These are phyloP conservation scores for Xylaria polymorpha DNA, from an alignment of 2,329 filamentous ascomycete species.

Conservation along the genomic window DNA sequence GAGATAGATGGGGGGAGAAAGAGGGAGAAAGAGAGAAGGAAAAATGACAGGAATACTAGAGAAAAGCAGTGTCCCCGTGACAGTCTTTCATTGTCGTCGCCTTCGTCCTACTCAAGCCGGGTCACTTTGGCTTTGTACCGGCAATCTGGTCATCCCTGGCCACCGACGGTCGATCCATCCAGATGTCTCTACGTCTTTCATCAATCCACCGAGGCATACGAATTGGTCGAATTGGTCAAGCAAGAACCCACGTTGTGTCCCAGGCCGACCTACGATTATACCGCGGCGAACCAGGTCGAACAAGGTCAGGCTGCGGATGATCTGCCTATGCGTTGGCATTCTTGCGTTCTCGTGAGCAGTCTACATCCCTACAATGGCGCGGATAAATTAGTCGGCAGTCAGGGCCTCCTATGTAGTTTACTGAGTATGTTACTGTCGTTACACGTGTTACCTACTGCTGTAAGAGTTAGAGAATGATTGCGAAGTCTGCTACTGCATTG, in stretches of 20 bases:
- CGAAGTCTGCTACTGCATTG: background rate
- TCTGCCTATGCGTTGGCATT: slow-evolving; percentile 39
- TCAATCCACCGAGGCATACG: slow-evolving; percentile 22
- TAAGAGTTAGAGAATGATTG: too few species aligned
- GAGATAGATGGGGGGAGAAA: background rate
- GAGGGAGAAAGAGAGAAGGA: background rate
- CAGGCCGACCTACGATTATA: slow-evolving; percentile 32
- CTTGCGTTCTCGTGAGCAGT: slow-evolving; percentile 39
- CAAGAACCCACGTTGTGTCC: slow-evolving; percentile 30
- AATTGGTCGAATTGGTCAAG: slow-evolving; percentile 24
- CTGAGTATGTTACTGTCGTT: background rate
- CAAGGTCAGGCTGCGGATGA: slow-evolving; percentile 40
- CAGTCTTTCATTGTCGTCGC: slow-evolving; percentile 12
- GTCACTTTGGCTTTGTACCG: slow-evolving; percentile 25
- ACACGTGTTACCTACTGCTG: background rate
- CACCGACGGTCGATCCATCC: slow-evolving; percentile 8
- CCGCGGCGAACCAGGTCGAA: slow-evolving; percentile 24
- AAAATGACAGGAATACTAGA: background rate
- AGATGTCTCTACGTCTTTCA: slow-evolving; percentile 28
- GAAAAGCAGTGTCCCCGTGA: slow-evolving; percentile 24
- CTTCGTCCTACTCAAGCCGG: slow-evolving; percentile 12
- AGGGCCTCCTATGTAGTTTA: slow-evolving; percentile 20
- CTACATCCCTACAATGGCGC: slow-evolving; percentile 28
- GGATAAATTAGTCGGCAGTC: slow-evolving; percentile 35
- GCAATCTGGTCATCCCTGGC: slow-evolving; percentile 20